Evolutionary conservation across 768 basidiomycete genomes (phyloP).

Genomic region (Auricularia cornea): DNA sequence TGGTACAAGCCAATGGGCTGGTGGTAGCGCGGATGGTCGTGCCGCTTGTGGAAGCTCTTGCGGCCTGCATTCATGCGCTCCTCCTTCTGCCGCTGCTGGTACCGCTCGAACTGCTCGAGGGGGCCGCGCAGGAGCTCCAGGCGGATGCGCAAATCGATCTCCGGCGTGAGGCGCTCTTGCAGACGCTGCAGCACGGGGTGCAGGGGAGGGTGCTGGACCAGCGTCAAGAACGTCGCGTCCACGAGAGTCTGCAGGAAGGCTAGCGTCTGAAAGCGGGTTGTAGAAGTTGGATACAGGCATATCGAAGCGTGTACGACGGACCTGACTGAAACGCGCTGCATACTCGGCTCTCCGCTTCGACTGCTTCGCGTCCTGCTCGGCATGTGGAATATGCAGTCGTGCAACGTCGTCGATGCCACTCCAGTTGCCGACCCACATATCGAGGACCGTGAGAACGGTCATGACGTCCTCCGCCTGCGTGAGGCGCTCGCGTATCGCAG

Average conservation of each 20-base stretch:
- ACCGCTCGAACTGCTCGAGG: conserved; percentile 50
- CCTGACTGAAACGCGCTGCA: not conserved
- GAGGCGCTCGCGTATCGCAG: conserved; percentile 44
- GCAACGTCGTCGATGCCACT: conserved; percentile 20
- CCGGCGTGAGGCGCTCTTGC: conserved; percentile 26
- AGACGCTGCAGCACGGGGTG: conserved; percentile 45
- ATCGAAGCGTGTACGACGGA: not conserved
- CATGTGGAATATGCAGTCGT: conserved; percentile 31
- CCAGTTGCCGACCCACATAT: conserved; percentile 38
- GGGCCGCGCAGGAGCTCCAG: conserved; percentile 48
- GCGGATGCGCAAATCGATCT: not conserved
- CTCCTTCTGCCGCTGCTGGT: conserved; percentile 38
- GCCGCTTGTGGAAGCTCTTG: conserved; percentile 40
- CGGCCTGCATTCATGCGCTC: conserved; percentile 33
- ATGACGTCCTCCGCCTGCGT: conserved; percentile 42
- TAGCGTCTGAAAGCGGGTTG: conserved; percentile 36
- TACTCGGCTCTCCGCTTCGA: conserved; percentile 29
- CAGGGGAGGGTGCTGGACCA: conserved; percentile 57
- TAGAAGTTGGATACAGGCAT: not conserved
- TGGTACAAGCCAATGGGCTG: conserved; percentile 51
- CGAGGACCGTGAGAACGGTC: conserved; percentile 37
- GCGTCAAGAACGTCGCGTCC: conserved; percentile 61
- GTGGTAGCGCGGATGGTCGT: not conserved
- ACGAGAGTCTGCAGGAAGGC: conserved; percentile 56
- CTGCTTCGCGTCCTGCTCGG: conserved; percentile 25